A percentile compares a stretch with the other conserved stretches of the same genome.
Conservation (phyloP, 2,329 filamentous ascomycete species). For the Stachybotrys chlorohalonatus region DNA sequence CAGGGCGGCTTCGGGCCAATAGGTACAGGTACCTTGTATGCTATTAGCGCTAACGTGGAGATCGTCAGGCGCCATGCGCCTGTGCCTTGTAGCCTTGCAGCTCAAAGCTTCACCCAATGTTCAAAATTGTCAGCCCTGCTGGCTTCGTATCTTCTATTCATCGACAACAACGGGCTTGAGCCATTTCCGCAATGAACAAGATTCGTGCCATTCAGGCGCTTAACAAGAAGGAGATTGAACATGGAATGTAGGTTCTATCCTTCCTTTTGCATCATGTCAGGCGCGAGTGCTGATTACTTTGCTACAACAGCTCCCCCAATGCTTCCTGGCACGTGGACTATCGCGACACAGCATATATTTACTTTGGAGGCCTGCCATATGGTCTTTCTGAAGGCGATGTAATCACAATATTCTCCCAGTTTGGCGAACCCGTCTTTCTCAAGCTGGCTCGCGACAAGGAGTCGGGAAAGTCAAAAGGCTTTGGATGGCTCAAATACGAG, state of each 20-base stretch:
- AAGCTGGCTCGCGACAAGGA: slow-evolving; percentile 93
- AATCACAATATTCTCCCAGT: slow-evolving; percentile 94
- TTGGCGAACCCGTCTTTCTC: slow-evolving; percentile 86
- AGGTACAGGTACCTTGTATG: neutral
- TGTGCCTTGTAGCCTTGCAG: slow-evolving; percentile 9
- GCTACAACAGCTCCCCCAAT: slow-evolving; percentile 55
- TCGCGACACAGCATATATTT: slow-evolving; percentile 91
- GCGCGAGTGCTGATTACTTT: slow-evolving; percentile 10
- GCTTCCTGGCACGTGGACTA: slow-evolving; percentile 98
- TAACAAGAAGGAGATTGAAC: slow-evolving; percentile 90
- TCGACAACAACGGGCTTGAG: neutral
- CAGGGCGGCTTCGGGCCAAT: neutral
- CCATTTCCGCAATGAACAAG: slow-evolving; percentile 64
- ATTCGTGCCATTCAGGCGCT: slow-evolving; percentile 88
- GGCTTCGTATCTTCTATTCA: neutral
- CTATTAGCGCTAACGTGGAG: neutral
- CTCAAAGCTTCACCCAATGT: neutral
- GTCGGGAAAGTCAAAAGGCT: slow-evolving; percentile 88
- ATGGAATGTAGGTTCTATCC: slow-evolving; percentile 58
- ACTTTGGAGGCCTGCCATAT: slow-evolving; percentile 89
- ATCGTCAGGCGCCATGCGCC: neutral
- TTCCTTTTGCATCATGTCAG: slow-evolving; percentile 2
- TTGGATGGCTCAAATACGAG: slow-evolving; percentile 96
- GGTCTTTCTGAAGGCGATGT: slow-evolving; percentile 93
- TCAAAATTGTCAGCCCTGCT: too few species aligned